Base-by-base conservation (phyloP, 306 rosid genomes). In the Arachis hypogaea region DNA sequence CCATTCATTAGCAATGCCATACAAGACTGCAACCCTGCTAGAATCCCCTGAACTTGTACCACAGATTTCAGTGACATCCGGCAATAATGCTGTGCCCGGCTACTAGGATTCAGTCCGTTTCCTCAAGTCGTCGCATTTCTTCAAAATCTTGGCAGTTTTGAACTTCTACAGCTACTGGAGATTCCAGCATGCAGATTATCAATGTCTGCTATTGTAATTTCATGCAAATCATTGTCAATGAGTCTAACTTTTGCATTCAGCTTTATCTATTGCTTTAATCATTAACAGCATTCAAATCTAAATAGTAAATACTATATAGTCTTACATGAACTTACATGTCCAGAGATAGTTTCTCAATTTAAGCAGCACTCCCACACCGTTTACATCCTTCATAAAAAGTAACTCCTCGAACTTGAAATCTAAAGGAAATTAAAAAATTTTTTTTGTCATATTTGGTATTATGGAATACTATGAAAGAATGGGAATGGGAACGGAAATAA, bases 161-260 rank as follows among this genome's bases (percentile, higher is more conserved):
- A 16, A 63, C 51, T 63, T 42, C 14, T 52, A 14, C 56, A 40
- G 51, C 63, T 69, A 40, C 73, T 40, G 11, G 62, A 69, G 63
- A 3, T 69, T 69, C 14, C 74, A 55, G 42, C 36, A 18, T 40
- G 55, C 70, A 69, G 42, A 9, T 43, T 56, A 30, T 6, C 29
- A 52, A 50, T 9, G 36, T 56, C 43, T 10, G 29, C 54, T 43
- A 7, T 9, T 45, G 3, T 45, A 8, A 45, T 2, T 45, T 45
- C 11, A 45, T 45, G 8, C 10, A 45, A 45, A 45, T 9, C 11
- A 45, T 45, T 45, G 49, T 45, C 49, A 45, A 45, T 45, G 2
- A 6, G 30, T 18, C 64, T 11, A 38, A 18, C 10, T 66, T 49
- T 11, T 41, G 33, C 60, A 66, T 47, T 51, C 49, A 51, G 33